Conservation (phyloP, 2,329 filamentous ascomycete species). For the Chrysoporthe puriensis region DNA sequence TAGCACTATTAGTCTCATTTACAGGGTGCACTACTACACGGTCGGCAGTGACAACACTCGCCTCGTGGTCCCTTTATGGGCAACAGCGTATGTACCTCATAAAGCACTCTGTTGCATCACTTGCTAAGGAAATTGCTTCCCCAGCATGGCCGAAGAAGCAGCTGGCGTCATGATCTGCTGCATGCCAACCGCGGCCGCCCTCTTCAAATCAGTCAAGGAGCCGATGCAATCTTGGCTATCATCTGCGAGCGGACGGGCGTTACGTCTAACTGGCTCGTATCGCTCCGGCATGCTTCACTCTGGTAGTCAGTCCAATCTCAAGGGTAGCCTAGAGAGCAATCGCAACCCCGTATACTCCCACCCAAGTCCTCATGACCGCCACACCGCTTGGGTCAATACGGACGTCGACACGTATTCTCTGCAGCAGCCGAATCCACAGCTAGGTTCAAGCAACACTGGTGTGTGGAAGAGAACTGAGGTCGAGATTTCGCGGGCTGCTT, state of each 20-base stretch:
- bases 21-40: conserved; percentile 5
- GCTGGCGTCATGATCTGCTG: conserved; percentile 9
- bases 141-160: conserved; percentile 1
- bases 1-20: conserved; percentile 8
- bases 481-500: not conserved
- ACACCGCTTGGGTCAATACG: too few relatives aligned
- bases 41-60: not conserved
- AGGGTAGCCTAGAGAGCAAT: too few relatives aligned
- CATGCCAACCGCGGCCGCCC: conserved; percentile 1
- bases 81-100: not conserved
- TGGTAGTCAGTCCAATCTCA: too few relatives aligned
- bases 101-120: not conserved
- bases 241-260: not conserved
- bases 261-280: too few relatives aligned
- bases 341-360: too few relatives aligned
- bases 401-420: too few relatives aligned
- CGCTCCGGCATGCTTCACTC: too few relatives aligned
- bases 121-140: not conserved
- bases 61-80: not conserved
- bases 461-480: conserved; percentile 4
- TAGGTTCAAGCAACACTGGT: not conserved
- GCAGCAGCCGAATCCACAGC: too few relatives aligned
- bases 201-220: not conserved
- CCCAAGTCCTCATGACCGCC: too few relatives aligned
- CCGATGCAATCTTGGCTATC: conserved; percentile 4